These are phyloP conservation scores for Astrothelium subdiscretum DNA, from an alignment of 495 filamentous ascomycete genomes.

Conservation along the genomic window DNA sequence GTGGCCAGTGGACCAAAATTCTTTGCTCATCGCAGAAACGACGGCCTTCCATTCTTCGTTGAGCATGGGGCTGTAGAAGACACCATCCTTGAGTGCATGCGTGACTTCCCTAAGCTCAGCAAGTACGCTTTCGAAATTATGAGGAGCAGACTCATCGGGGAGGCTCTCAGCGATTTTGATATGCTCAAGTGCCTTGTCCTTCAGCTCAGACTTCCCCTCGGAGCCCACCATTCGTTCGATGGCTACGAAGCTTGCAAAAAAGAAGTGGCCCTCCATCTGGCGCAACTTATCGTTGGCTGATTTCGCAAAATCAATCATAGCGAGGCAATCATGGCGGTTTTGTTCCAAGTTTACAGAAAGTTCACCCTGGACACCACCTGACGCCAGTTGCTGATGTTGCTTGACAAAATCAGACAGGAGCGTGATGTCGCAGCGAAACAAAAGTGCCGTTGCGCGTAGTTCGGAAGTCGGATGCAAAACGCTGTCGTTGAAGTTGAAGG, in stretches of 20 bases:
- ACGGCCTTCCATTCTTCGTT: slow-evolving; percentile 35
- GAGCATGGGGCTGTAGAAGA: slow-evolving; percentile 36
- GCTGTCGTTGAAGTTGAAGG: slow-evolving; percentile 33
- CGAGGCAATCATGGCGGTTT: slow-evolving; percentile 13
- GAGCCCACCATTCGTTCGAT: slow-evolving; percentile 21
- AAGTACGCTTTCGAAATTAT: slow-evolving; percentile 23
- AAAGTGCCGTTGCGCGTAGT: slow-evolving; percentile 39
- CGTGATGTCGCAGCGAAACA: slow-evolving; percentile 43
- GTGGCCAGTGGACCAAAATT: slow-evolving; percentile 29
- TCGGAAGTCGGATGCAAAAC: slow-evolving; percentile 37
- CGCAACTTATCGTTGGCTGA: slow-evolving; percentile 16
- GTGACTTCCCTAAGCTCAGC: slow-evolving; percentile 23
- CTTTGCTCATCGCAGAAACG: slow-evolving; percentile 21
- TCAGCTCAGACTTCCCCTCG: slow-evolving; percentile 1
- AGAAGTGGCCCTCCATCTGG: slow-evolving; percentile 29
- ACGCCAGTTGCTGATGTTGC: slow-evolving; percentile 16
- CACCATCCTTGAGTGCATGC: slow-evolving; percentile 23
- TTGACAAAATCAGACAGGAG: slow-evolving; percentile 45
- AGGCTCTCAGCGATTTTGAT: slow-evolving; percentile 18
- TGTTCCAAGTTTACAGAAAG: slow-evolving; percentile 13
- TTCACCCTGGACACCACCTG: slow-evolving; percentile 3
- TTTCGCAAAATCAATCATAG: slow-evolving; percentile 21
- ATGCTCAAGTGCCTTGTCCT: slow-evolving; percentile 10
- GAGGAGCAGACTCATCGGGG: background rate
- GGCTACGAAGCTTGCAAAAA: slow-evolving; percentile 28